Evolutionary conservation across 495 filamentous ascomycete species (phyloP).

Genomic region (Symbiotaphrina buchneri): DNA sequence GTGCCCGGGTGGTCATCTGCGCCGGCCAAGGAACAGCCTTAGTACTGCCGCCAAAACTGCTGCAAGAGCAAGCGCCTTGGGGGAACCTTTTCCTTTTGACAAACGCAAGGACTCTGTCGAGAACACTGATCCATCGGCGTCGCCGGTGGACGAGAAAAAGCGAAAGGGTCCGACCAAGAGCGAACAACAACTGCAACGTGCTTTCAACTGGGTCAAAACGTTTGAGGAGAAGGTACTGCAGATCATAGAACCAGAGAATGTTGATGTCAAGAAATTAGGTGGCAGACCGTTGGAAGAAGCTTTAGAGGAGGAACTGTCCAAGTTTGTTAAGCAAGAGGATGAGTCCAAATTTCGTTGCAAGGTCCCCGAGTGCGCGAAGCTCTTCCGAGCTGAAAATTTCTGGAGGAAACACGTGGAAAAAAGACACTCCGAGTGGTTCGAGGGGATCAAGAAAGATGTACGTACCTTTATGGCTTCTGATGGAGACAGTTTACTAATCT

Average conservation of each 20-base stretch:
- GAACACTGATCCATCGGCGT: slow-evolving; percentile 34
- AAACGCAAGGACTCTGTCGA: slow-evolving; percentile 45
- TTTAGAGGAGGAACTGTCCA: slow-evolving; percentile 62
- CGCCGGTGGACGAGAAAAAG: slow-evolving; percentile 36
- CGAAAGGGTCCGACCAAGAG: slow-evolving; percentile 44
- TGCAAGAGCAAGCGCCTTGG: slow-evolving; percentile 59
- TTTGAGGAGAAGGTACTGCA: slow-evolving; percentile 93
- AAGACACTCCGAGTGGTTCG: slow-evolving; percentile 74
- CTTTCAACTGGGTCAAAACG: slow-evolving; percentile 98
- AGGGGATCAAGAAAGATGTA: slow-evolving; percentile 64
- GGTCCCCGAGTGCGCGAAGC: slow-evolving; percentile 81
- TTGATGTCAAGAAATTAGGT: slow-evolving; percentile 70
- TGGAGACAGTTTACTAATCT: slow-evolving; percentile 5
- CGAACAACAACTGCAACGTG: slow-evolving; percentile 78
- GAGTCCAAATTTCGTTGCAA: slow-evolving; percentile 92
- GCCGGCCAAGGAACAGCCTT: slow-evolving; percentile 64
- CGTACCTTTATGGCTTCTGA: slow-evolving; percentile 11
- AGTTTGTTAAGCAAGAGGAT: slow-evolving; percentile 90
- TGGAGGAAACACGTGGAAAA: slow-evolving; percentile 98
- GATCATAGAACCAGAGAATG: slow-evolving; percentile 72
- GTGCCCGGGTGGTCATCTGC: slow-evolving; percentile 88
- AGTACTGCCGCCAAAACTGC: slow-evolving; percentile 63
- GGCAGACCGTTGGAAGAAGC: slow-evolving; percentile 73
- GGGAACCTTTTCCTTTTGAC: slow-evolving; percentile 59
- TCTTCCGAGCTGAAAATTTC: slow-evolving; percentile 92